Base-by-base conservation (phyloP, 345 rosid genomes). In the Hibiscus tridactylites region DNA sequence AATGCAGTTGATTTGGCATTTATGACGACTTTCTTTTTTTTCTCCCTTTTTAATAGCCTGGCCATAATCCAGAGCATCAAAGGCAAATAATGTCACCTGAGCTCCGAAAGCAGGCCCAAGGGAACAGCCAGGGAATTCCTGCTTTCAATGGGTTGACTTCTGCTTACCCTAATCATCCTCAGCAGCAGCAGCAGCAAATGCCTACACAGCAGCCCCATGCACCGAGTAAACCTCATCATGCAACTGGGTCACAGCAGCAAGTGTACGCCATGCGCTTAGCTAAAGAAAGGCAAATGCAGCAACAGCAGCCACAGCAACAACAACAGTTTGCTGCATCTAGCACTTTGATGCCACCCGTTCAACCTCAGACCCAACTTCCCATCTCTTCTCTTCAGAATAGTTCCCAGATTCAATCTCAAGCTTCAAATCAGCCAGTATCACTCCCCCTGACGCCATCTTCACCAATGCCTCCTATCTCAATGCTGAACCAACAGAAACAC, bases 201-300 rank as follows among this genome's bases (percentile, higher is more conserved):
- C 60, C 60, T 56, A 29, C 60, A 56, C 29, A 56, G 29, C 75
- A 62, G 77, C 78, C 98, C 39, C 88, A 87, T 71, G 79, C 82
- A 33, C 74, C 77, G 52, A 79, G 78, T 76, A 85, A 79, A 74
- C 81, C 89, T 72, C 94, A 86, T 75, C 87, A 83, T 77, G 29
- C 12, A 6, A 8, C 60, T 62, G 88, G 95, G 31, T 62, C 86
- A 61, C 91, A 82, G 58, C 92, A 86, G 71, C 97, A 89, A 76
- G 87, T 87, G 11, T 85, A 82, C 85, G 88, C 89, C 64, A 72
- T 86, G 61, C 88, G 83, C 57, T 64, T 80, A 19, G 81, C 86
- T 75, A 87, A 87, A 73, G 95, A 87, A 73, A 87, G 94, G 87
- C 92, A 88, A 71, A 80, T 81, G 79, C 97, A 88, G 76, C 96